Percentiles rank a stretch among this genome's conserved stretches.
These are phyloP conservation scores for Dissoconium aciculare DNA, from an alignment of 2,329 filamentous ascomycete genomes.

Conservation along the genomic window DNA sequence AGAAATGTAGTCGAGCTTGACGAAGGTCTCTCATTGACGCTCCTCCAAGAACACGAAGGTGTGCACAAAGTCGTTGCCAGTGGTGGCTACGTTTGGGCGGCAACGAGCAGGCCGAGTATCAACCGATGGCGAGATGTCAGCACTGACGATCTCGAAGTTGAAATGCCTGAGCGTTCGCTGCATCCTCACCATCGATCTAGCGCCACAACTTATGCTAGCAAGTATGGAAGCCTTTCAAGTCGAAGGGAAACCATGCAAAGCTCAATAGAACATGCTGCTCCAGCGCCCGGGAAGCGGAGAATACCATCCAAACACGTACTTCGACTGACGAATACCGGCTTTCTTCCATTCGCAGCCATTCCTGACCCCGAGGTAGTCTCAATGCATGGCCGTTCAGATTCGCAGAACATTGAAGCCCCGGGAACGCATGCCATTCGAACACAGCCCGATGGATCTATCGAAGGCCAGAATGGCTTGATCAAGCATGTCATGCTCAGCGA, in stretches of 20 bases:
- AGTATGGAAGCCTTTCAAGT: conserved; percentile 26
- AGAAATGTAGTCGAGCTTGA: conserved; percentile 63
- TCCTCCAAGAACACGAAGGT: conserved; percentile 81
- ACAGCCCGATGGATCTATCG: conserved; percentile 47
- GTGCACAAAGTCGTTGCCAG: conserved; percentile 50
- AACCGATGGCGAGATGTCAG: conserved; percentile 84
- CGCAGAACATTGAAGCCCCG: conserved; percentile 11
- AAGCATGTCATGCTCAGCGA: conserved; percentile 90
- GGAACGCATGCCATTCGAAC: conserved; percentile 26
- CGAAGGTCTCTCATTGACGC: conserved; percentile 76
- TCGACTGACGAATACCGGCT: conserved; percentile 68
- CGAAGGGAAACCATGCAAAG: conserved; percentile 2
- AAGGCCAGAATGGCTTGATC: conserved; percentile 87
- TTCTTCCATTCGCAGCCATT: conserved; percentile 42
- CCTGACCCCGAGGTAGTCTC: conserved; percentile 26
- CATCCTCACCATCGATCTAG: conserved; percentile 37
- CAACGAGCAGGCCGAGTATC: conserved; percentile 78
- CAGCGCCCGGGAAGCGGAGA: conserved; percentile 35
- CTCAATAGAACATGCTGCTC: background rate
- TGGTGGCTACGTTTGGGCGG: conserved; percentile 73
- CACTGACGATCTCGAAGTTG: conserved; percentile 54
- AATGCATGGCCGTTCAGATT: conserved; percentile 29
- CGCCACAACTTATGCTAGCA: conserved; percentile 31
- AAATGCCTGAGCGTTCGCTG: conserved; percentile 35
- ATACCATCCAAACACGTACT: conserved; percentile 68